These are phyloP conservation scores for Crithidia expoeki DNA, from an alignment of 208 protist genomes.

Conservation along the genomic window DNA sequence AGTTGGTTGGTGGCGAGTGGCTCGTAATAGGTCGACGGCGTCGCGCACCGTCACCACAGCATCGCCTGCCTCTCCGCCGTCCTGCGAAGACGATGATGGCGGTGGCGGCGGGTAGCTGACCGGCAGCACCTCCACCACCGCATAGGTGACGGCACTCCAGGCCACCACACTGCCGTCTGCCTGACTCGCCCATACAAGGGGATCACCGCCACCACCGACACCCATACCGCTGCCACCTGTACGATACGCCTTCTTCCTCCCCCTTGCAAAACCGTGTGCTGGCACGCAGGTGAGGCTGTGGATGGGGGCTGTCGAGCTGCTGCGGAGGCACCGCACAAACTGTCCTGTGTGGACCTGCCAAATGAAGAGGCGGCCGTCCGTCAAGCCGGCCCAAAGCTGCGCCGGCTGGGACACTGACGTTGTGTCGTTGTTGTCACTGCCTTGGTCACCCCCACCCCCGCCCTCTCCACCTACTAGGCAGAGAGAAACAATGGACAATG, in stretches of 20 bases:
- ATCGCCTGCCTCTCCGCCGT: background rate
- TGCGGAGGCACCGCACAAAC: conserved; percentile 38
- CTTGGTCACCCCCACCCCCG: background rate
- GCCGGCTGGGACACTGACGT: background rate
- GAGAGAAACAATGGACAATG: conserved; percentile 16
- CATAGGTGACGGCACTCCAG: conserved; percentile 38
- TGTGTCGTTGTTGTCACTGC: background rate
- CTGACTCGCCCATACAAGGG: conserved; percentile 47
- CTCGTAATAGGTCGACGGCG: conserved; percentile 34
- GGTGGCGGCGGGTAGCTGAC: conserved; percentile 46
- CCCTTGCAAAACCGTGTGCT: background rate
- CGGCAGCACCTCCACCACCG: conserved; percentile 39
- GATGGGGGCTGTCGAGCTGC: conserved; percentile 29
- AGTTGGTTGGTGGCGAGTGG: conserved; percentile 10
- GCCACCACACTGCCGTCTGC: conserved; percentile 48
- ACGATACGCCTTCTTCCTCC: background rate
- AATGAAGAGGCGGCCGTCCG: conserved; percentile 37
- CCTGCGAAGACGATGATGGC: background rate
- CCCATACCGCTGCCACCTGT: background rate
- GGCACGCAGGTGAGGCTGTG: conserved; percentile 16
- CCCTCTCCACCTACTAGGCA: conserved; percentile 15
- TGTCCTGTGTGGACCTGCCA: conserved; percentile 36
- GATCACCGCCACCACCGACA: background rate
- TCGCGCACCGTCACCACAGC: conserved; percentile 28
- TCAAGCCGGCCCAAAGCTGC: conserved; percentile 49